Conservation (phyloP, 2,329 filamentous ascomycete species). For the Phialocephala subalpina region DNA sequence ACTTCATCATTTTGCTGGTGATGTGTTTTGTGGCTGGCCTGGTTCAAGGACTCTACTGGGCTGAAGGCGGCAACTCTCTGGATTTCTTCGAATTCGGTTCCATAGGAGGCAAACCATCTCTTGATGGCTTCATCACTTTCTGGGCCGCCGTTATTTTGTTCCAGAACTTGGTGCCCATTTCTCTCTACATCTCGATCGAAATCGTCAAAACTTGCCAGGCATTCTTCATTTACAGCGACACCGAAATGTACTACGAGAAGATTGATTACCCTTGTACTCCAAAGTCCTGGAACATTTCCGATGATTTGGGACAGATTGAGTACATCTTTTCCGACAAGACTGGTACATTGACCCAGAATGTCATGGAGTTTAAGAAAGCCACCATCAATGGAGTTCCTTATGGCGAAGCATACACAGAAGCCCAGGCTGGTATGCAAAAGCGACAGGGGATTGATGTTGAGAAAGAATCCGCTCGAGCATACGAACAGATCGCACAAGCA, state of each 20-base stretch:
- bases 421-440: slow-evolving; percentile 95
- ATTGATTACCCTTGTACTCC: slow-evolving; percentile 95
- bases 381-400: slow-evolving; percentile 97
- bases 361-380: slow-evolving; percentile 99
- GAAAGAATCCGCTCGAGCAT: slow-evolving; percentile 76
- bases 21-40: slow-evolving; percentile 91
- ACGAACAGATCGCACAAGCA: slow-evolving; percentile 80
- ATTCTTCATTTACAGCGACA: slow-evolving; percentile 96
- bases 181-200: slow-evolving; percentile 95
- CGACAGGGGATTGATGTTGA: slow-evolving; percentile 88
- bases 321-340: slow-evolving; percentile 99
- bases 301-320: slow-evolving; percentile 97
- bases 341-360: slow-evolving; percentile 87
- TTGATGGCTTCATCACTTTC: slow-evolving; percentile 95
- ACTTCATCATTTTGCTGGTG: slow-evolving; percentile 86
- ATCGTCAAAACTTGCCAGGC: slow-evolving; percentile 93
- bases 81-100: slow-evolving; percentile 87
- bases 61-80: slow-evolving; percentile 75
- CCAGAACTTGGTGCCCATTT: slow-evolving; percentile 98
- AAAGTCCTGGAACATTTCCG: slow-evolving; percentile 98
- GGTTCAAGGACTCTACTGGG: slow-evolving; percentile 85
- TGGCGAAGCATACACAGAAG: slow-evolving; percentile 97
- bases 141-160: slow-evolving; percentile 95
- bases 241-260: slow-evolving; percentile 95
- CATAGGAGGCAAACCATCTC: slow-evolving; percentile 74